Evolutionary conservation across 1,284 basidiomycete genomes (phyloP), one percentile per base, ranked within the genome.

Genomic region (Tilletia indica): DNA sequence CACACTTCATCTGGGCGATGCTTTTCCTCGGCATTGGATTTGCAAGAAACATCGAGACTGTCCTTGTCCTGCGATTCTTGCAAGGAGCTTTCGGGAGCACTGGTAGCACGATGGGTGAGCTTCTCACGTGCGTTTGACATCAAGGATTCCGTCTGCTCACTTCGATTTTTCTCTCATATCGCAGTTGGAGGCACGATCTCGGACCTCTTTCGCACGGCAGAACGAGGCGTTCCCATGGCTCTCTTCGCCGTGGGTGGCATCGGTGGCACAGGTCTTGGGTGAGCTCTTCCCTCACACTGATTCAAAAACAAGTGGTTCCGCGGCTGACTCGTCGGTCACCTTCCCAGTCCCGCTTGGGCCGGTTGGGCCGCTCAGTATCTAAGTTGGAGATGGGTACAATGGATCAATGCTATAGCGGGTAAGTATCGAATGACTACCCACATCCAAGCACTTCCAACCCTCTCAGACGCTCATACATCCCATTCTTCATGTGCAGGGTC

Each of bases 381-480:
- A 45, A 86, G 87, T 70, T 93, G 92, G 92, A 87, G 90, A 48
- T 93, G 92, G 91, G 91, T 93, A 14, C 89, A 92, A 83, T 92
- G 91, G 91, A 87, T 92, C 39, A 64, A 14, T 16, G 34, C 36
- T 12, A 38, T 36, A 19, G 31, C 19, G 9, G 12, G 89, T 90
- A 74, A 86, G 80, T 91, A 90, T 89, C 89, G 71, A 31, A 87
- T 84, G 12, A 21, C 16, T 68, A 42, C 34, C 56, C 42, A 6
- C 56, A 25, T 14, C 34, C 56, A 31, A 21, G 5, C 56, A 14
- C 14, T 45, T 58, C 21, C 5, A n/a, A 31, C 4, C 21, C 12
- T 34, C 3, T 58, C 56, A 19, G 51, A 12, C 42, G 42, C 42
- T 45, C 14, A 45, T 45, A 8, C 42, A 45, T 31, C 56, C 71